phyloP scores from a whole-genome alignment of 768 basidiomycete species.

The Termitomyces eurrhizus region DNA sequence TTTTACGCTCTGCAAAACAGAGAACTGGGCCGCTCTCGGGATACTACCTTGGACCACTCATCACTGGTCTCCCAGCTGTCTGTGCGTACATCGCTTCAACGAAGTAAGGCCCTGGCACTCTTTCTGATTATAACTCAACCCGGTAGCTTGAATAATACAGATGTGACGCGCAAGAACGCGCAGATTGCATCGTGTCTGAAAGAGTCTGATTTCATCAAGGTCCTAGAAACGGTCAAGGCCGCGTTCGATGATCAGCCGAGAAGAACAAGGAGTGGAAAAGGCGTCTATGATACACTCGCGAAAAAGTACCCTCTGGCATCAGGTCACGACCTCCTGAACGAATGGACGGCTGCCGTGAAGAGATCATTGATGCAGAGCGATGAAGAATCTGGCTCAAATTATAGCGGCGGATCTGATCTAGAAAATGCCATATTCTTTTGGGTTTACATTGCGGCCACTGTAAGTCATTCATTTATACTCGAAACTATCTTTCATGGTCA shows the following conservation, averaged over 20 bases:
- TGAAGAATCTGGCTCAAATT: constrained; percentile 15
- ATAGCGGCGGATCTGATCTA: constrained; percentile 20
- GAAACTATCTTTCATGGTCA: not conserved
- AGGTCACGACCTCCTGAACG: constrained; percentile 16
- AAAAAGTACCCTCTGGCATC: constrained; percentile 5
- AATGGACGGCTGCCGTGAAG: constrained; percentile 34
- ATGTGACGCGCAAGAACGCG: constrained; percentile 26
- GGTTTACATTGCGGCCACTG: constrained; percentile 38
- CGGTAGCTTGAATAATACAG: constrained; percentile 28
- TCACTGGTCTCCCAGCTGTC: constrained; percentile 42
- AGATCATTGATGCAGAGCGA: constrained; percentile 23
- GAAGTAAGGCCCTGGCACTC: constrained; percentile 25
- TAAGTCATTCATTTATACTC: constrained; percentile 14
- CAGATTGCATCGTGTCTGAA: constrained; percentile 27
- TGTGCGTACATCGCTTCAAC: constrained; percentile 49
- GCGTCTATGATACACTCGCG: constrained; percentile 11
- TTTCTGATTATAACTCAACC: not conserved
- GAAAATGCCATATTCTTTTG: constrained; percentile 43
- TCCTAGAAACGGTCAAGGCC: constrained; percentile 1
- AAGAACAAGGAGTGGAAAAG: constrained; percentile 8
- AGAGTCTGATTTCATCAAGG: constrained; percentile 2
- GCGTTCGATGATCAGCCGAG: constrained; percentile 4
- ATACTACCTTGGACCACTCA: constrained; percentile 33
- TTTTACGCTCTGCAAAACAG: constrained; percentile 33
- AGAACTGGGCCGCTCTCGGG: constrained; percentile 51